These are phyloP conservation scores for Phytophthora chlamydospora DNA, from an alignment of 352 stramenopile species.

Conservation along the genomic window DNA sequence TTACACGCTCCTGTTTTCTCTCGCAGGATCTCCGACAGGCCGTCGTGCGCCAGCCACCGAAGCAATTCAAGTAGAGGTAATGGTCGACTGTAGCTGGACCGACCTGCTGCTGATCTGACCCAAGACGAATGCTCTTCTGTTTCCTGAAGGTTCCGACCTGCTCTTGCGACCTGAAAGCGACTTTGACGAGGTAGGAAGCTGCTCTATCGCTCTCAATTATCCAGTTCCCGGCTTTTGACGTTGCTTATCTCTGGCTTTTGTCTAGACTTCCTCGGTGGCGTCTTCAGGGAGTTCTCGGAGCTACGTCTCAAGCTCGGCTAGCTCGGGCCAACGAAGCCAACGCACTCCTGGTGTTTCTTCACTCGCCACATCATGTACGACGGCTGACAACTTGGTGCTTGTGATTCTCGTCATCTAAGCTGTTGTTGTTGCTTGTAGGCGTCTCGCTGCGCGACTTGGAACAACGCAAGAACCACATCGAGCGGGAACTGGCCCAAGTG, in stretches of 20 bases:
- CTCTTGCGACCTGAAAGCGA: conserved; percentile 15
- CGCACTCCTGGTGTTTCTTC: conserved; percentile 12
- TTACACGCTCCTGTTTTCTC: neutral
- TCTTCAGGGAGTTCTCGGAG: conserved; percentile 15
- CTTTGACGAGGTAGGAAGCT: conserved; percentile 11
- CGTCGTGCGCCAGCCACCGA: neutral
- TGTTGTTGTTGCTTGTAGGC: conserved; percentile 20
- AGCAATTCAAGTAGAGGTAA: neutral
- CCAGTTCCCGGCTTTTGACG: no score
- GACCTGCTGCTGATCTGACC: neutral
- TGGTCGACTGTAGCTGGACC: no score
- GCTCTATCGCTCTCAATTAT: no score
- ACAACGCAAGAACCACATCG: conserved; percentile 63
- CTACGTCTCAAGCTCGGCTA: conserved; percentile 10
- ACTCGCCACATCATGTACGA: conserved; percentile 48
- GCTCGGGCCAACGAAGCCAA: conserved; percentile 11
- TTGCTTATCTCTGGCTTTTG: neutral
- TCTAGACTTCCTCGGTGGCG: conserved; percentile 32
- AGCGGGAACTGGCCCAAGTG: conserved; percentile 52
- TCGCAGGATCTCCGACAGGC: neutral
- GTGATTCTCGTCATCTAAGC: neutral
- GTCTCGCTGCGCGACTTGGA: conserved; percentile 63
- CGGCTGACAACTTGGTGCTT: no score
- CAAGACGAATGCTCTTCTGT: neutral
- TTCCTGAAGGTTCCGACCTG: conserved; percentile 4